These are phyloP conservation scores for Trichoderma pleuroti DNA, from an alignment of 2,329 filamentous ascomycete species.

Conservation along the genomic window DNA sequence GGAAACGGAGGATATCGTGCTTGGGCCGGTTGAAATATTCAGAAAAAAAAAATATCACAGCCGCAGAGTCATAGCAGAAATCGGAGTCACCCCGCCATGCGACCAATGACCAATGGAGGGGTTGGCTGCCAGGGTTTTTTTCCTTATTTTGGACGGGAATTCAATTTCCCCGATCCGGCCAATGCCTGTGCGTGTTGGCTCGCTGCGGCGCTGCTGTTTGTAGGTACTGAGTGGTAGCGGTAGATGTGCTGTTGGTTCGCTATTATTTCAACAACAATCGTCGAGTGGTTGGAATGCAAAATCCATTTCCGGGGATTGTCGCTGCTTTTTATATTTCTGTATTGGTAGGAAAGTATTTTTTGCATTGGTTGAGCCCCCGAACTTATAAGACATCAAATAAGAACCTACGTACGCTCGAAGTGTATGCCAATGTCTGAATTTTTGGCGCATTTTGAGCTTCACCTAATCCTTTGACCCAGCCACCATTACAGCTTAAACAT, in stretches of 20 bases:
- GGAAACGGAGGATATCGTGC: background rate
- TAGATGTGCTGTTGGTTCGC: background rate
- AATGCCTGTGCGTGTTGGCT: background rate
- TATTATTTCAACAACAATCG: background rate
- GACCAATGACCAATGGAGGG: conserved; percentile 17
- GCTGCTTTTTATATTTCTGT: background rate
- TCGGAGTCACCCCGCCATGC: conserved; percentile 19
- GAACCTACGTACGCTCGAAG: too few species aligned
- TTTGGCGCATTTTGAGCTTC: too few species aligned
- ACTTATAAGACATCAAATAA: background rate
- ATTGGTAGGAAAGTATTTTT: background rate
- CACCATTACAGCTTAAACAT: too few species aligned
- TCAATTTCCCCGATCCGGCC: conserved; percentile 16
- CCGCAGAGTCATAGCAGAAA: conserved; percentile 14
- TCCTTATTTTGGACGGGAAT: conserved; percentile 1
- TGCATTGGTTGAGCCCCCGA: background rate
- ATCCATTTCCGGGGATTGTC: background rate
- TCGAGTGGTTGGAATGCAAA: background rate
- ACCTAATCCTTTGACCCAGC: too few species aligned
- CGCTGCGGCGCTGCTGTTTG: background rate
- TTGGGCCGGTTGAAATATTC: background rate
- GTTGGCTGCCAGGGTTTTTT: conserved; percentile 4
- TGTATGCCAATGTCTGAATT: too few species aligned
- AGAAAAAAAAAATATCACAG: conserved; percentile 9
- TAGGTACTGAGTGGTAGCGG: too few species aligned